These are phyloP conservation scores for Mycena vulgaris DNA, from an alignment of 768 basidiomycete species.

Conservation along the genomic window DNA sequence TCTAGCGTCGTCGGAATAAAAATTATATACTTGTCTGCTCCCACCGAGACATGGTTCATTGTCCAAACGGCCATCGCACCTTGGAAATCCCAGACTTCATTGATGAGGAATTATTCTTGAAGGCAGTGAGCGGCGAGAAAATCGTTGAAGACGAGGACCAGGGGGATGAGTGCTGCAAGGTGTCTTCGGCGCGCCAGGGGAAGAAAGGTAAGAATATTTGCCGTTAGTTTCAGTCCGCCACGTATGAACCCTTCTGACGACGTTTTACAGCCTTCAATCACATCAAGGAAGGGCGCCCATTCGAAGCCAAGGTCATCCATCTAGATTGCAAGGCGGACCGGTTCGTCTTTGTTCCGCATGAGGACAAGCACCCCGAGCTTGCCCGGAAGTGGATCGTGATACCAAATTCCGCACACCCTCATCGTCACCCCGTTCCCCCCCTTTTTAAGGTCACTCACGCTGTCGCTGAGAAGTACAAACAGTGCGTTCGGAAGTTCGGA, in stretches of 20 bases:
- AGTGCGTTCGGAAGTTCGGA: constrained; percentile 17
- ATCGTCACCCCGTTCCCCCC: constrained; percentile 18
- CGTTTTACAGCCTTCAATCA: no score
- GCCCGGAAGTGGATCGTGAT: constrained; percentile 20
- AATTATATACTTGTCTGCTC: no score
- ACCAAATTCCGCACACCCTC: constrained; percentile 3
- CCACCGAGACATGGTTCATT: constrained; percentile 25
- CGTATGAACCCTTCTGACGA: background rate
- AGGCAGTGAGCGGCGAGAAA: no score
- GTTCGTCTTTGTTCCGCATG: no score
- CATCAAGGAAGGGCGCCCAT: constrained; percentile 17
- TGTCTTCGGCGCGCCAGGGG: constrained; percentile 7
- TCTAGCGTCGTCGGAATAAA: constrained; percentile 7
- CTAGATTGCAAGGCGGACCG: constrained; percentile 12
- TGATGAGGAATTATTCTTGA: constrained; percentile 20
- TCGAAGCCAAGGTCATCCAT: constrained; percentile 16
- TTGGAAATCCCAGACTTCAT: constrained; percentile 14
- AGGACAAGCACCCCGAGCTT: no score
- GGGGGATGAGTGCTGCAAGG: no score
- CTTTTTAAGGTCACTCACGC: no score
- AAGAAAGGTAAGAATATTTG: constrained; percentile 20
- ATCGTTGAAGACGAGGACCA: no score
- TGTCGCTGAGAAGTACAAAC: no score
- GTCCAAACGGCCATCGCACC: constrained; percentile 14
- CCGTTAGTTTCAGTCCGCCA: constrained; percentile 15